A percentile compares a stretch with the other conserved stretches of the same genome.
These are phyloP conservation scores for Annulohypoxylon stygium DNA, from an alignment of 495 filamentous ascomycete species.

Conservation along the genomic window DNA sequence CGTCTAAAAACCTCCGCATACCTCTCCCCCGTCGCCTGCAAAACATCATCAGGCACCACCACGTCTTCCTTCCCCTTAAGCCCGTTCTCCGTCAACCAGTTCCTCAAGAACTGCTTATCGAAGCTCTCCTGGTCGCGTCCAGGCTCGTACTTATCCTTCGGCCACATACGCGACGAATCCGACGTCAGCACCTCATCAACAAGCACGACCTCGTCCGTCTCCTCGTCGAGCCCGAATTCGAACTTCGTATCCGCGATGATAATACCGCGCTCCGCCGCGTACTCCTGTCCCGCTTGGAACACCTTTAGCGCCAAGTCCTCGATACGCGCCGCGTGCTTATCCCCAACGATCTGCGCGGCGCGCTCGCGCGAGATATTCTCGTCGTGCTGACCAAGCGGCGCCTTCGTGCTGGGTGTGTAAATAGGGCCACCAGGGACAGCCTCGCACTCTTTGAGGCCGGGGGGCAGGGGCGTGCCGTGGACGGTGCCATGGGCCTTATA, in stretches of 20 bases:
- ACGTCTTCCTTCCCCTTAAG: conserved; percentile 77
- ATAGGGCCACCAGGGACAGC: conserved; percentile 77
- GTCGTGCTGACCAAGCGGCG: conserved; percentile 84
- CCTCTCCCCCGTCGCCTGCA: conserved; percentile 69
- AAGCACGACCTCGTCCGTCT: conserved; percentile 80
- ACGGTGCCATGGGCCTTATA: conserved; percentile 79
- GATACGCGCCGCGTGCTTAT: conserved; percentile 78
- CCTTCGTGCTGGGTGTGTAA: conserved; percentile 94
- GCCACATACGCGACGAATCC: conserved; percentile 92
- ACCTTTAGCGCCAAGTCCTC: conserved; percentile 77
- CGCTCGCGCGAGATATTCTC: conserved; percentile 89
- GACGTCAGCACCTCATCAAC: conserved; percentile 92
- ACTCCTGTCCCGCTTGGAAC: conserved; percentile 79
- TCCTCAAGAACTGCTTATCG: conserved; percentile 91
- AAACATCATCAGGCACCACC: conserved; percentile 75
- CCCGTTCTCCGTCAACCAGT: conserved; percentile 82
- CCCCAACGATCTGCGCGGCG: conserved; percentile 73
- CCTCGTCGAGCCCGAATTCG: conserved; percentile 76
- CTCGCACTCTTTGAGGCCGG: conserved; percentile 78
- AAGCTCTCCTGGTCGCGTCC: conserved; percentile 83
- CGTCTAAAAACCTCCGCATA: conserved; percentile 60
- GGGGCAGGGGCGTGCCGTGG: conserved; percentile 77
- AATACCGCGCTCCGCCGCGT: conserved; percentile 83
- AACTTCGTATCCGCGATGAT: conserved; percentile 80
- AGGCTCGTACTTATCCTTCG: conserved; percentile 73